These are phyloP conservation scores for Didymellaceae sp. DNA, from an alignment of 2,329 filamentous ascomycete species.

Conservation along the genomic window DNA sequence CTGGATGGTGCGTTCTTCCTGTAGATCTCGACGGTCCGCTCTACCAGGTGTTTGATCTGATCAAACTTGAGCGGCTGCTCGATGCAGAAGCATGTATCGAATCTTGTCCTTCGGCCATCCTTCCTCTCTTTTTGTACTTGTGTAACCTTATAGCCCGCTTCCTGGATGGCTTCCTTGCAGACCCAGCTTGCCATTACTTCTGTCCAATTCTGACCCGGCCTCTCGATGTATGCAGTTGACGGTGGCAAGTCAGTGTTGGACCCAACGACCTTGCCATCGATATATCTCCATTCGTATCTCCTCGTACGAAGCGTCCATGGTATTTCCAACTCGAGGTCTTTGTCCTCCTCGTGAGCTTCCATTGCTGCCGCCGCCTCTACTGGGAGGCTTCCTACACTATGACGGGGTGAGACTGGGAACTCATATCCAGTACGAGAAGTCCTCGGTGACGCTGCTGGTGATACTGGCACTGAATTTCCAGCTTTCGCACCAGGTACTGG, in stretches of 20 bases:
- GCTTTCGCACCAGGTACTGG: slow-evolving; percentile 26
- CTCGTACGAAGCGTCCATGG: slow-evolving; percentile 46
- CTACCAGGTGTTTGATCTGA: slow-evolving; percentile 45
- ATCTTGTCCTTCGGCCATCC: slow-evolving; percentile 39
- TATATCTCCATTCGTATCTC: slow-evolving; percentile 44
- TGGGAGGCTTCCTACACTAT: slow-evolving; percentile 36
- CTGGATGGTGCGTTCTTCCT: slow-evolving; percentile 31
- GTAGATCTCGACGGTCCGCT: slow-evolving; percentile 49
- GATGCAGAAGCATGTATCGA: slow-evolving; percentile 47
- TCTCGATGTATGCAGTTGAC: slow-evolving; percentile 37
- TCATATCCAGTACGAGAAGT: slow-evolving; percentile 25
- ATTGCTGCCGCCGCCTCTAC: slow-evolving; percentile 41
- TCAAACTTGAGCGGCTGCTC: slow-evolving; percentile 43
- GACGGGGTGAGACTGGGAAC: slow-evolving; percentile 31
- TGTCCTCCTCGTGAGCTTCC: slow-evolving; percentile 41
- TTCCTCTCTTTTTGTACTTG: slow-evolving; percentile 43
- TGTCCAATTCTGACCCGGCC: slow-evolving; percentile 38
- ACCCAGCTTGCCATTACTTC: slow-evolving; percentile 49
- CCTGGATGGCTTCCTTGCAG: slow-evolving; percentile 46
- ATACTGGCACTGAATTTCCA: slow-evolving; percentile 33
- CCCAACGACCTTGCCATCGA: slow-evolving; percentile 41
- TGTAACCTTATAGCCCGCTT: slow-evolving; percentile 39
- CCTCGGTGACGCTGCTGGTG: slow-evolving; percentile 33
- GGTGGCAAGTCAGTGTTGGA: slow-evolving; percentile 38
- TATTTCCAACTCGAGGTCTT: slow-evolving; percentile 42